These are phyloP conservation scores for Heliocybe sulcata DNA, from an alignment of 1,284 basidiomycete genomes.

Conservation along the genomic window DNA sequence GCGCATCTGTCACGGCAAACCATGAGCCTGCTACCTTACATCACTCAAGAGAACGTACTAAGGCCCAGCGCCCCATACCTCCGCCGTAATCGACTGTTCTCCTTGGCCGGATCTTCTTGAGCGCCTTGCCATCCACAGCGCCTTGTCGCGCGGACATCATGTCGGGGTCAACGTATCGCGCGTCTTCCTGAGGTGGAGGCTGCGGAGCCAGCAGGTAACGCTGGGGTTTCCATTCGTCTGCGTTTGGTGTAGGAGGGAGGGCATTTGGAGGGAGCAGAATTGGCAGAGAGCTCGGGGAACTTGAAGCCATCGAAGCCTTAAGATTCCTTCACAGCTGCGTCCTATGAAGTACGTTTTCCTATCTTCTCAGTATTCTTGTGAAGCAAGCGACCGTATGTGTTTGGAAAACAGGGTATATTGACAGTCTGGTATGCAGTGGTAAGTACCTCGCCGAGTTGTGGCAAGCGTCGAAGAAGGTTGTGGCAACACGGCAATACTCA, in stretches of 20 bases:
- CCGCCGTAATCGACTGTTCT: constrained; percentile 94
- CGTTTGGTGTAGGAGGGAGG: constrained; percentile 7
- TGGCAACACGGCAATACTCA: too few species aligned
- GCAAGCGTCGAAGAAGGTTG: too few species aligned
- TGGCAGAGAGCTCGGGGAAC: constrained; percentile 10
- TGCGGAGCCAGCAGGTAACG: constrained; percentile 40
- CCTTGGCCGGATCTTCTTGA: constrained; percentile 88
- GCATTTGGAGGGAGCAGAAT: constrained; percentile 13
- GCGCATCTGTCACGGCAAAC: constrained; percentile 43
- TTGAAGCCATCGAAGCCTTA: too few species aligned
- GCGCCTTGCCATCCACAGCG: constrained; percentile 65
- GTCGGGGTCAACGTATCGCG: constrained; percentile 64
- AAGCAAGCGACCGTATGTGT: too few species aligned
- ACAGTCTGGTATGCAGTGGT: too few species aligned
- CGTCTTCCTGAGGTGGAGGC: constrained; percentile 72
- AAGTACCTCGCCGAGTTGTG: too few species aligned
- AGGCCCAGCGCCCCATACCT: constrained; percentile 73
- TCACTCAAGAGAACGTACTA: constrained; percentile 44
- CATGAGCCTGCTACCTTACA: constrained; percentile 3
- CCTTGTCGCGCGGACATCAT: constrained; percentile 63
- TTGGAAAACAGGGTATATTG: too few species aligned
- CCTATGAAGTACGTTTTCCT: too few species aligned
- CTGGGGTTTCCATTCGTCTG: constrained; percentile 33
- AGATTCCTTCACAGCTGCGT: too few species aligned
- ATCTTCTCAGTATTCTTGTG: too few species aligned